Evolutionary conservation across 768 basidiomycete genomes (phyloP).

Genomic region (Xerocomellus dryophilus): DNA sequence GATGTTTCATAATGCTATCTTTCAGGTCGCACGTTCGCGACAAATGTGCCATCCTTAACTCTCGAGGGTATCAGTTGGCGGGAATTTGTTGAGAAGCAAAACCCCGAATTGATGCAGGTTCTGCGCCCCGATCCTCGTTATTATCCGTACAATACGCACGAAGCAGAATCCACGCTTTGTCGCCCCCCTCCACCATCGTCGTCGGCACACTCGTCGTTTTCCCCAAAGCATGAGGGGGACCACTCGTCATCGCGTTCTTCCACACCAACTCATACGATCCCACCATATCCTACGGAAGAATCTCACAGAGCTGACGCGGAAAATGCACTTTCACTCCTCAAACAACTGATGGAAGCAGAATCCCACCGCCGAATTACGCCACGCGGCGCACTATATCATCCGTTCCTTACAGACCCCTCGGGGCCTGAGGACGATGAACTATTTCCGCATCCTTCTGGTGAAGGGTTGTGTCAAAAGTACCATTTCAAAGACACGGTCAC

Average conservation of each 20-base stretch:
- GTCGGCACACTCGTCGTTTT: conserved; percentile 29
- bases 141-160: conserved; percentile 47
- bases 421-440: conserved; percentile 58
- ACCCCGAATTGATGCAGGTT: conserved; percentile 63
- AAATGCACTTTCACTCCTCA: conserved; percentile 71
- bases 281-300: conserved; percentile 32
- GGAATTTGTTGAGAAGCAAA: conserved; percentile 72
- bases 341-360: conserved; percentile 71
- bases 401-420: conserved; percentile 59
- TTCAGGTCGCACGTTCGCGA: conserved; percentile 81
- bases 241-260: conserved; percentile 23
- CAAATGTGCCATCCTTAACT: conserved; percentile 82
- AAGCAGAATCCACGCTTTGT: conserved; percentile 26
- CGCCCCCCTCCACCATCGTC: conserved; percentile 35
- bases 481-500: conserved; percentile 63
- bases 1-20: conserved; percentile 3
- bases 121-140: conserved; percentile 47
- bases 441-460: conserved; percentile 65
- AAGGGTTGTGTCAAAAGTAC: conserved; percentile 60
- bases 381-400: conserved; percentile 69
- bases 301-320: conserved; percentile 55
- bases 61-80: conserved; percentile 66
- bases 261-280: conserved; percentile 12
- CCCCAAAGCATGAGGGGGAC: conserved; percentile 16
- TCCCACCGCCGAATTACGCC: conserved; percentile 77